Percentiles rank a stretch among this genome's conserved stretches.
Conservation (phyloP, 2,329 filamentous ascomycete species). For the Aspergillus spinulosporus region DNA sequence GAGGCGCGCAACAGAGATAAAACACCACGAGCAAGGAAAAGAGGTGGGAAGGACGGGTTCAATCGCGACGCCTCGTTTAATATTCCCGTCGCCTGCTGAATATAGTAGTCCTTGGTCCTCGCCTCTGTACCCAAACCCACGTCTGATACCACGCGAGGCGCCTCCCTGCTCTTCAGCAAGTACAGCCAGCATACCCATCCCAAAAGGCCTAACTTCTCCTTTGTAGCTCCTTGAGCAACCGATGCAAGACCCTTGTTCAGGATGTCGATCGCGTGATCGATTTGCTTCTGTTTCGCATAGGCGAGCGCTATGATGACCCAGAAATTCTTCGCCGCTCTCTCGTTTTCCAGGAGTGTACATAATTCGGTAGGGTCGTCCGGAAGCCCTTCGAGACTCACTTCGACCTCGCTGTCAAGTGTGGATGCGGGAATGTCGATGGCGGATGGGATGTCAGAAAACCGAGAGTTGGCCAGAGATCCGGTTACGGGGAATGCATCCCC, state of each 20-base stretch:
- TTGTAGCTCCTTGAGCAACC: conserved; percentile 66
- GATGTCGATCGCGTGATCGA: conserved; percentile 76
- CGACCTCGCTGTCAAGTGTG: conserved; percentile 68
- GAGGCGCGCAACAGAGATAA: conserved; percentile 86
- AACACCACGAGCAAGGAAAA: conserved; percentile 88
- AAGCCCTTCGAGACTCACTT: conserved; percentile 88
- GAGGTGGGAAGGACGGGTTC: conserved; percentile 86
- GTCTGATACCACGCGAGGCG: conserved; percentile 66
- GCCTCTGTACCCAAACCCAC: conserved; percentile 66
- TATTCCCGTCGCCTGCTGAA: conserved; percentile 84
- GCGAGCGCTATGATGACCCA: conserved; percentile 98
- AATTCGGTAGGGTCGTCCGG: conserved; percentile 93
- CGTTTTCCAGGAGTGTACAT: conserved; percentile 91
- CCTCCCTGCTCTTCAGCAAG: conserved; percentile 82
- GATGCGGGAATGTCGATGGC: conserved; percentile 66
- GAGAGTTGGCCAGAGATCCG: conserved; percentile 41
- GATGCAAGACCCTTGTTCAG: conserved; percentile 72
- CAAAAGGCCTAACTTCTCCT: conserved; percentile 82
- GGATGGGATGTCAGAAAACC: conserved; percentile 63
- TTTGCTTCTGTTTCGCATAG: conserved; percentile 93
- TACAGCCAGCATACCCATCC: conserved; percentile 89
- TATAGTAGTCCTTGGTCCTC: conserved; percentile 89
- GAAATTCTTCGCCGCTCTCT: conserved; percentile 83
- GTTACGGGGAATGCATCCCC: conserved; percentile 39
- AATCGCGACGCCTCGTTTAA: conserved; percentile 95